Evolutionary conservation across 2,329 filamentous ascomycete species (phyloP).

Genomic region (Colletotrichum sp.): DNA sequence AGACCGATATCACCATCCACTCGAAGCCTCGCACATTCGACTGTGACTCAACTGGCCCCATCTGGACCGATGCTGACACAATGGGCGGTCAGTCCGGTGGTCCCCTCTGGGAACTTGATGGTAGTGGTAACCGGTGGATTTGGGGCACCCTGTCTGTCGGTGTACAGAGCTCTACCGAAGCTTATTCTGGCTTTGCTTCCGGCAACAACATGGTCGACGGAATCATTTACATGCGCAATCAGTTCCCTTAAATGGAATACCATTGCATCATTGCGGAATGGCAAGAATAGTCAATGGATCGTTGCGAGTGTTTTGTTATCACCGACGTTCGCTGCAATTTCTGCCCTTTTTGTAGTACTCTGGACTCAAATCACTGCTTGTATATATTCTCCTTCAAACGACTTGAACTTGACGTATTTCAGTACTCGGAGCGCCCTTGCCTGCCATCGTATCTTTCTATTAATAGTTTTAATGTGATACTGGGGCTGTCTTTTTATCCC

Average conservation of each 20-base stretch:
- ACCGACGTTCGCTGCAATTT: not conserved
- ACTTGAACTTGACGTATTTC: too few species aligned
- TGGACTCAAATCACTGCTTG: too few species aligned
- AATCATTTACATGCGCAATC: not conserved
- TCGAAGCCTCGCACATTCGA: not conserved
- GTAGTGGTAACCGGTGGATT: not conserved
- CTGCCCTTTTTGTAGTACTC: not conserved
- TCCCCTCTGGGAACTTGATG: conserved; percentile 15
- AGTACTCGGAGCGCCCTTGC: too few species aligned
- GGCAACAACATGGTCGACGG: not conserved
- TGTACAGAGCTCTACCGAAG: not conserved
- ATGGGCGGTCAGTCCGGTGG: conserved; percentile 23
- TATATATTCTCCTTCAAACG: too few species aligned
- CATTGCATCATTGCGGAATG: not conserved
- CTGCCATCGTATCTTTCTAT: too few species aligned
- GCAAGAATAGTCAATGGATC: not conserved
- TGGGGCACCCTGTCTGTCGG: not conserved
- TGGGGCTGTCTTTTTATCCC: too few species aligned
- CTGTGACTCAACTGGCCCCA: conserved; percentile 15
- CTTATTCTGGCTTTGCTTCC: not conserved
- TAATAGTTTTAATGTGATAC: too few species aligned
- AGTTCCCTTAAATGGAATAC: not conserved
- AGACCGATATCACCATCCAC: not conserved
- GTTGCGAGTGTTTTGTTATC: not conserved
- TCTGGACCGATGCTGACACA: conserved; percentile 18